A percentile compares a stretch with the other conserved stretches of the same genome.
phyloP scores from a whole-genome alignment of 805 yeast species.

The Teunomyces stri region DNA sequence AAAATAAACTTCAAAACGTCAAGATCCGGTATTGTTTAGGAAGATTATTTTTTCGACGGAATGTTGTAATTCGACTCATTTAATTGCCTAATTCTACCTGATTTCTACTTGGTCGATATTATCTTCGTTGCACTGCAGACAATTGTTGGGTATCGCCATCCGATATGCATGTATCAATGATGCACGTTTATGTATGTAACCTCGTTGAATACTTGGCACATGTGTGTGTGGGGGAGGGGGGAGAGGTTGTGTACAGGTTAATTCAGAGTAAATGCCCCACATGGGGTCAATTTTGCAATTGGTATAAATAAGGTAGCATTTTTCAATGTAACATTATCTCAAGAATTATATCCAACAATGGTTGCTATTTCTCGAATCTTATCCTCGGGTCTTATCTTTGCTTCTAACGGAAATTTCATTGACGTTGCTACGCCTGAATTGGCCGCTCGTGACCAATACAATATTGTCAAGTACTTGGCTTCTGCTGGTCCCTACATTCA shows the following conservation, averaged over 20 bases:
- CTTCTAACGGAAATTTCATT: slow-evolving; percentile 17
- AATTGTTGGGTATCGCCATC: background rate
- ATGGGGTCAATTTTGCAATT: slow-evolving; percentile 1
- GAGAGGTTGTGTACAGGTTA: no score
- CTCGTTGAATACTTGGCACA: no score
- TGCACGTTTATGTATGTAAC: background rate
- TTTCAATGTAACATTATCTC: background rate
- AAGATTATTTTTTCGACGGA: background rate
- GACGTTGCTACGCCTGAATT: slow-evolving; percentile 26
- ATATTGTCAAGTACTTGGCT: slow-evolving; percentile 22
- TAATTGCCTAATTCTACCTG: background rate
- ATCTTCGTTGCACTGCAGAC: background rate
- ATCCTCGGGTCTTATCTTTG: slow-evolving; percentile 24
- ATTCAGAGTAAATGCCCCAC: background rate
- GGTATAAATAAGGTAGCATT: background rate
- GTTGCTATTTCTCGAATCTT: slow-evolving; percentile 20
- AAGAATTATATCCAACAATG: slow-evolving; percentile 9
- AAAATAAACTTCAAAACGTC: background rate
- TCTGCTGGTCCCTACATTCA: slow-evolving; percentile 27
- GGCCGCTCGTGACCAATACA: slow-evolving; percentile 24
- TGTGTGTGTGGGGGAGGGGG: no score
- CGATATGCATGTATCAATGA: background rate
- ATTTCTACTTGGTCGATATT: background rate
- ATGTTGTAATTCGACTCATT: background rate
- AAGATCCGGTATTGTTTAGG: background rate